A percentile compares a stretch with the other conserved stretches of the same genome.
Evolutionary conservation across 257 asterid species (phyloP).

Genomic region (Ilex aquifolium): DNA sequence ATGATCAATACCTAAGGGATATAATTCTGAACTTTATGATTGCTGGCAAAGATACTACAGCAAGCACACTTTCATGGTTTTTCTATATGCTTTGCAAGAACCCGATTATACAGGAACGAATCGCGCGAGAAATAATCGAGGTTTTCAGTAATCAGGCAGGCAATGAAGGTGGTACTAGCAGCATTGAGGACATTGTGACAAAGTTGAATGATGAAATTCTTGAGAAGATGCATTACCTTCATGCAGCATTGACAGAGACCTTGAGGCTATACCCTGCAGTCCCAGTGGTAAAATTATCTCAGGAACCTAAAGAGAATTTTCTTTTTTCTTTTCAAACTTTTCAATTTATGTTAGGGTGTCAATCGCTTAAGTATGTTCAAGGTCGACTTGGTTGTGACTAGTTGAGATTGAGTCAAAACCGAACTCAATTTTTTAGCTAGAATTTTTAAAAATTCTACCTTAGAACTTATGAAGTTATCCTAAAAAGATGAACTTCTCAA

Average conservation of each 20-base stretch:
- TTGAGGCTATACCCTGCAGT: slow-evolving; percentile 77
- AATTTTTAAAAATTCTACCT: no score
- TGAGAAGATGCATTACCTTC: slow-evolving; percentile 65
- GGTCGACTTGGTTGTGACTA: no score
- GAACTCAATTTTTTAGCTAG: no score
- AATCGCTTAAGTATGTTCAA: no score
- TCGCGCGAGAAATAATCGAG: slow-evolving; percentile 33
- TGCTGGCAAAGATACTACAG: slow-evolving; percentile 75
- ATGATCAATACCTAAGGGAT: slow-evolving; percentile 53
- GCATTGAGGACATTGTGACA: slow-evolving; percentile 29
- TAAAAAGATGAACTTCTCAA: no score
- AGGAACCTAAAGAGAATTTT: background rate
- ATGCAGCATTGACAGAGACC: slow-evolving; percentile 62
- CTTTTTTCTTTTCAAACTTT: no score
- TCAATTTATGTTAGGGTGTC: no score
- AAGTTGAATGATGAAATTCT: slow-evolving; percentile 51
- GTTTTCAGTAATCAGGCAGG: slow-evolving; percentile 6
- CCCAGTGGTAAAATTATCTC: slow-evolving; percentile 45
- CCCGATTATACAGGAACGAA: slow-evolving; percentile 46
- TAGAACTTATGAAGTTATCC: no score
- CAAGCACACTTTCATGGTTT: slow-evolving; percentile 77
- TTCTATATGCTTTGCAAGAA: slow-evolving; percentile 56
- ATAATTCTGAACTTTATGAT: slow-evolving; percentile 58
- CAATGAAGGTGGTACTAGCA: slow-evolving; percentile 5
- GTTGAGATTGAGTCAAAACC: no score